These are phyloP conservation scores for Monosporascus sp. DNA, from an alignment of 2,329 filamentous ascomycete species.

Conservation along the genomic window DNA sequence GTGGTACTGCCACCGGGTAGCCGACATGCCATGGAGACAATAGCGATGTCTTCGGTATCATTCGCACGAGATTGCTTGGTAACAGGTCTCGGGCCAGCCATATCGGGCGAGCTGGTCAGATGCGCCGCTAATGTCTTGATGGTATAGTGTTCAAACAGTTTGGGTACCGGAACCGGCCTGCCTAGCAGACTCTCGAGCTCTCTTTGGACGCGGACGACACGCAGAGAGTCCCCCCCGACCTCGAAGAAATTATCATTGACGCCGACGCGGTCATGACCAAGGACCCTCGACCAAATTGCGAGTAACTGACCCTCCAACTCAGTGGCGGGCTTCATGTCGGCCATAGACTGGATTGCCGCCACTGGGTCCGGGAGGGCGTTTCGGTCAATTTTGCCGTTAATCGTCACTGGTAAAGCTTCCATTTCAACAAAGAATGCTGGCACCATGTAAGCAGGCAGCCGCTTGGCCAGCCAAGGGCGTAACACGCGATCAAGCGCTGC, in stretches of 20 bases:
- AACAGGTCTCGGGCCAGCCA: neutral
- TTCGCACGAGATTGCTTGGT: neutral
- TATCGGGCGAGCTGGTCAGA: constrained; percentile 3
- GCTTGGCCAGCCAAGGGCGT: constrained; percentile 19
- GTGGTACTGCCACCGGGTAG: constrained; percentile 27
- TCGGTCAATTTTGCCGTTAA: constrained; percentile 23
- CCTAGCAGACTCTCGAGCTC: constrained; percentile 20
- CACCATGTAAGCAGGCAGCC: constrained; percentile 23
- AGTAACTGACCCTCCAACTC: constrained; percentile 18
- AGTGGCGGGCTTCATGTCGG: constrained; percentile 3
- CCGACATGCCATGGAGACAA: constrained; percentile 29
- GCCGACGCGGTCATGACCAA: constrained; percentile 18
- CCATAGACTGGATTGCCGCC: neutral
- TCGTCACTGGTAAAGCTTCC: constrained; percentile 19
- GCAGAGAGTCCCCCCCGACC: constrained; percentile 23
- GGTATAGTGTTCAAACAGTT: constrained; percentile 23
- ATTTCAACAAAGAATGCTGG: constrained; percentile 24
- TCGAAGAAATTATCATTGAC: constrained; percentile 25
- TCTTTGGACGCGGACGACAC: constrained; percentile 20
- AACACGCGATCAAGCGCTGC: constrained; percentile 8
- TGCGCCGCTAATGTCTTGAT: constrained; percentile 22
- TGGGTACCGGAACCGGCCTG: constrained; percentile 14
- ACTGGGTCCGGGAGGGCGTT: constrained; percentile 21
- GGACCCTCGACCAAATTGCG: constrained; percentile 18
- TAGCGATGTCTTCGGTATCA: constrained; percentile 18